Conservation (phyloP, 257 asterid genomes). For the Datura wrightii region DNA sequence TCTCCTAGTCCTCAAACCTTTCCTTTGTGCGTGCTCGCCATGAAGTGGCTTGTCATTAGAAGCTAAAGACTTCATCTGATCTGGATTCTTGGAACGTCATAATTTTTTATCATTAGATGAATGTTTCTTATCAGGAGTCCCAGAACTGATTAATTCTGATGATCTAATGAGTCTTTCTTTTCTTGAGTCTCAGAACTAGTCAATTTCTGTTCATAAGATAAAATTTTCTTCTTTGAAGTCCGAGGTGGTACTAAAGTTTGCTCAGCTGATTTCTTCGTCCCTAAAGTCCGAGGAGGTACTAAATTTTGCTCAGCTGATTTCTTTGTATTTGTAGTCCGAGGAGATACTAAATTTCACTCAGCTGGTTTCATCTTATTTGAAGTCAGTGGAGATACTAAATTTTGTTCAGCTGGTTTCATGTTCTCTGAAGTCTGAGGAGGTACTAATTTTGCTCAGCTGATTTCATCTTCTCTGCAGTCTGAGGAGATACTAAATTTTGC, state of each 20-base stretch:
- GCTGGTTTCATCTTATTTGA: not conserved
- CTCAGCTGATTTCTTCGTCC: conserved; percentile 24
- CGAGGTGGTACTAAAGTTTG: conserved; percentile 31
- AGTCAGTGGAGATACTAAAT: conserved; percentile 31
- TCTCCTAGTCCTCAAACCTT: conserved; percentile 2
- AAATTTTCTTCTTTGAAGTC: conserved; percentile 33
- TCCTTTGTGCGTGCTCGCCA: not conserved
- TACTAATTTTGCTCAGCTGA: too few relatives aligned
- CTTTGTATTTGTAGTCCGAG: conserved; percentile 28
- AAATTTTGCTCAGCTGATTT: conserved; percentile 24
- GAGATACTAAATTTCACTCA: not conserved
- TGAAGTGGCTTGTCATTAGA: not conserved
- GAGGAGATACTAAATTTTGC: too few relatives aligned
- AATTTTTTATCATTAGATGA: conserved; percentile 17
- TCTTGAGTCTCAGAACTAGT: not conserved
- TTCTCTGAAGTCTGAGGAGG: too few relatives aligned
- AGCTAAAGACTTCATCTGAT: not conserved
- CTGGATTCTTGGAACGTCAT: not conserved
- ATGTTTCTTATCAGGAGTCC: conserved; percentile 24
- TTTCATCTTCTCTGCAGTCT: too few relatives aligned
- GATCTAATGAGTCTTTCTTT: not conserved
- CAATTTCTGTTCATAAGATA: not conserved
- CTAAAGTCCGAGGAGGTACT: not conserved
- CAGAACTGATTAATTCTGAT: not conserved
- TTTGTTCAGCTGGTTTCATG: not conserved